These are phyloP conservation scores for Jacaranda copaia DNA, from an alignment of 257 asterid genomes.

Conservation along the genomic window DNA sequence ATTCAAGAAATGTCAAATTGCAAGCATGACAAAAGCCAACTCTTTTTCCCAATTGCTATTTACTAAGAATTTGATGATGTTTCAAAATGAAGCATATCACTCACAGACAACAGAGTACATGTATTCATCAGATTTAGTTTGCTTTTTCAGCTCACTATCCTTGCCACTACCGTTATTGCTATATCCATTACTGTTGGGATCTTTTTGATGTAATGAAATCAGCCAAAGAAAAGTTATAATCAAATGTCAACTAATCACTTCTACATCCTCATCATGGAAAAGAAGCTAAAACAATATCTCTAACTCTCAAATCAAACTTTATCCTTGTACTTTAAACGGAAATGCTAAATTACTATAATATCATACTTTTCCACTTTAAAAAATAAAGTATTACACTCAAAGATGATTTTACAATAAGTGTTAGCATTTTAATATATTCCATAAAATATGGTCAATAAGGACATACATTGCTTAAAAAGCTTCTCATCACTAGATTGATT, in stretches of 20 bases:
- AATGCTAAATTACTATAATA: neutral
- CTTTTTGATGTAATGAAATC: conserved; percentile 46
- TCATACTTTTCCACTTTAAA: neutral
- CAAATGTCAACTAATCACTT: conserved; percentile 17
- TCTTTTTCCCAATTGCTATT: conserved; percentile 71
- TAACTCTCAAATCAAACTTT: conserved; percentile 13
- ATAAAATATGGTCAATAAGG: neutral
- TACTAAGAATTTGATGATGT: conserved; percentile 68
- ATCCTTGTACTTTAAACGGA: neutral
- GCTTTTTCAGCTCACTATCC: conserved; percentile 79
- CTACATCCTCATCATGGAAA: neutral
- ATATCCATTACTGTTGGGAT: conserved; percentile 93
- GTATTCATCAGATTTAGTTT: conserved; percentile 75
- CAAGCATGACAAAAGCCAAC: conserved; percentile 51
- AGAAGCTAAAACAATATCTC: conserved; percentile 8
- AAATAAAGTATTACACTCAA: neutral
- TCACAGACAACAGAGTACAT: conserved; percentile 90
- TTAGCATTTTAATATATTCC: neutral
- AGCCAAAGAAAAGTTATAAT: conserved; percentile 20
- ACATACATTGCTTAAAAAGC: neutral
- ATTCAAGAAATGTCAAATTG: neutral
- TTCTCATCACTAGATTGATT: conserved; percentile 1
- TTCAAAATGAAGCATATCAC: conserved; percentile 86
- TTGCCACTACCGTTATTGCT: conserved; percentile 96
- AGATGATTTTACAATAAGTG: neutral